Base-by-base conservation (phyloP, 148 eudicot genomes). In the Cornus florida region DNA sequence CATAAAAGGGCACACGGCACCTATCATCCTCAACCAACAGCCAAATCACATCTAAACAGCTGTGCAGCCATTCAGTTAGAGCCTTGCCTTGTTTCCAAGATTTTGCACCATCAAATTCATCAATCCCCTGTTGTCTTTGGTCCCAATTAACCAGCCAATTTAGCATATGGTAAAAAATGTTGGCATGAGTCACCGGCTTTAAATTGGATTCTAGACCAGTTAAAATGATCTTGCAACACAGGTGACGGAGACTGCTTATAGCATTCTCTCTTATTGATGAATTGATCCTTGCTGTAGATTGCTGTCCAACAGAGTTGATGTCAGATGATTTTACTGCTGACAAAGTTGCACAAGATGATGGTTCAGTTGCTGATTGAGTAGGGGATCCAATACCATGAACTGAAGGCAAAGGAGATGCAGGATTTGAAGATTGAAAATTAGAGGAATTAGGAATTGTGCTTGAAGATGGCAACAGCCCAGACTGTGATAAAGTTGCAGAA, bases 1-100 rank as follows among this genome's bases (percentile, higher is more conserved):
- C 99, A 80, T 96, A 96, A 82, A 96, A 96, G 48, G 99, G 99
- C 35, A 96, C 91, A 82, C 95, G 92, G 83, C 98, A 92, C 79
- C 92, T 92, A 74, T 93, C 91, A 88, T 91, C 94, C 74, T 92
- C 94, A 73, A 92, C 99, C 80, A 96, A 82, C 76, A 92, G 77
- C 98, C 98, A 96, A 80, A 96, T 86, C 77, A 93, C 99, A 82
- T 96, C 98, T 79, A 96, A 84, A 86, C 98, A 93, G 74, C 89
- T 91, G 77, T 90, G 98, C 75, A 96, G 87, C 98, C 98, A 96
- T 83, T 92, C 95, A 75, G 83, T 86, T 69, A 91, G 82, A 79
- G 89, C 85, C 84, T 89, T 96, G 72, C 88, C 93, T 43, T 91
- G 90, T 83, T 89, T 90, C 91, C 91, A 92, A 62, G 84, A 87